Evolutionary conservation across 352 stramenopile species (phyloP).

Genomic region (Ophiocytium majus): DNA sequence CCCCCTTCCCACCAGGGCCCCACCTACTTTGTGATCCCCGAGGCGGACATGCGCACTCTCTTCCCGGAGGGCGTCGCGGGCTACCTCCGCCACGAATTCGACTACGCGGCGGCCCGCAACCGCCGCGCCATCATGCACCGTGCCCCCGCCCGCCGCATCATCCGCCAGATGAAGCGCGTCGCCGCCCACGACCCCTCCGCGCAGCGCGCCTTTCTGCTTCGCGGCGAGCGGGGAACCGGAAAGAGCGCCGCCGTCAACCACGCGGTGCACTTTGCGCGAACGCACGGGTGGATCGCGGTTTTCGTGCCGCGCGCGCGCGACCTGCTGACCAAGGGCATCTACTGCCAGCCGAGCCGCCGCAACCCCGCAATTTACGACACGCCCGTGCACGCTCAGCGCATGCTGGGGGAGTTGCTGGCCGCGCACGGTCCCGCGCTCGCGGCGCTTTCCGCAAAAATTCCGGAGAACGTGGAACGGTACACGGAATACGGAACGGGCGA

Average conservation of each 20-base stretch:
- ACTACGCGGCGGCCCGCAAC: neutral
- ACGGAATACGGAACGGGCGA: neutral
- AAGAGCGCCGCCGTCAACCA: neutral
- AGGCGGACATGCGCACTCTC: neutral
- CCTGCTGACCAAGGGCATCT: constrained; percentile 47
- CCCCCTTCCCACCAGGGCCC: neutral
- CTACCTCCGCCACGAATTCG: constrained; percentile 15
- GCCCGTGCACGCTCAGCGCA: constrained; percentile 22
- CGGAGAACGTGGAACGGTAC: neutral
- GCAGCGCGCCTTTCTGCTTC: neutral
- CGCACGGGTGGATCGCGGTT: constrained; percentile 41
- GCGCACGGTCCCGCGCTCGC: constrained; percentile 31
- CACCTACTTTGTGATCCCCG: neutral
- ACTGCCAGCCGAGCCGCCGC: constrained; percentile 44
- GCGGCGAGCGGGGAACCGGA: neutral
- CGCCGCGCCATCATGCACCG: constrained; percentile 12
- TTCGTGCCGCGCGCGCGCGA: constrained; percentile 47
- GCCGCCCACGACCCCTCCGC: neutral
- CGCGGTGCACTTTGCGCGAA: neutral
- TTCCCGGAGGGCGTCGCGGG: constrained; percentile 18
- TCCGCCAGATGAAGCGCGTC: constrained; percentile 1
- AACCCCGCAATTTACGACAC: constrained; percentile 41
- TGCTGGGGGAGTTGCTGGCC: neutral
- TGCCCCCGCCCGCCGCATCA: constrained; percentile 4
- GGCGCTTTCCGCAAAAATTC: constrained; percentile 28